Evolutionary conservation across 192 early-diverging fungal genomes (phyloP), one percentile per base, ranked within the genome.

Genomic region (Coemansia sp.): DNA sequence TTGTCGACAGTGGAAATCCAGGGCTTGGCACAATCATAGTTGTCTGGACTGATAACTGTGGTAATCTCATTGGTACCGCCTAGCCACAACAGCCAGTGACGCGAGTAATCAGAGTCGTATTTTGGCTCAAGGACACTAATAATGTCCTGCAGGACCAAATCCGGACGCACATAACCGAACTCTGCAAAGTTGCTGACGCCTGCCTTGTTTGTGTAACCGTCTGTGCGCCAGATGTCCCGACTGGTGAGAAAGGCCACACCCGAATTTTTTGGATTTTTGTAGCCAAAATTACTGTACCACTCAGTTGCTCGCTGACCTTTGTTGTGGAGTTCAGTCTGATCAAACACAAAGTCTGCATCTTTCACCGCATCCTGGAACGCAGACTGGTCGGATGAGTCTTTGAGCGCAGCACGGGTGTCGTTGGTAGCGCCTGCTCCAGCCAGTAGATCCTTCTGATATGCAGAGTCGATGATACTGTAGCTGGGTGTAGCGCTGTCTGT

Each of bases 271-370:
- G 78, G 66, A 54, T 70, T 66, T 52, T 42, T 54, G 59, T 80
- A 80, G 10, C 73, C 78, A 66, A 80, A 80, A 59, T 68, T 60
- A 19, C 25, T 21, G 54, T 75, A 71, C 78, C 78, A 80, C 29
- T 80, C 78, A 32, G 58, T 63, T 24, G 55, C 56, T 10, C 70
- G 61, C 59, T 65, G 54, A 4, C 78, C 78, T 27, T 70, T 64
- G 25, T 66, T 54, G 22, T 61, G 83, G 22, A 78, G 66, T 39
- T 78, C 66, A 2, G 87, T 85, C 74, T 90, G 88, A 72, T 91
- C 89, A 58, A 92, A 83, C 11, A 90, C 61, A 27, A 85, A 69
- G 27, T 86, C 86, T n/a, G 87, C 89, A 46, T 85, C 64, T 4
- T 65, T 52, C 54, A 91, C 70, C 0, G 84, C 85, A 1, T 61